These are phyloP conservation scores for Diaporthe citri DNA, from an alignment of 2,329 filamentous ascomycete genomes.

Conservation along the genomic window DNA sequence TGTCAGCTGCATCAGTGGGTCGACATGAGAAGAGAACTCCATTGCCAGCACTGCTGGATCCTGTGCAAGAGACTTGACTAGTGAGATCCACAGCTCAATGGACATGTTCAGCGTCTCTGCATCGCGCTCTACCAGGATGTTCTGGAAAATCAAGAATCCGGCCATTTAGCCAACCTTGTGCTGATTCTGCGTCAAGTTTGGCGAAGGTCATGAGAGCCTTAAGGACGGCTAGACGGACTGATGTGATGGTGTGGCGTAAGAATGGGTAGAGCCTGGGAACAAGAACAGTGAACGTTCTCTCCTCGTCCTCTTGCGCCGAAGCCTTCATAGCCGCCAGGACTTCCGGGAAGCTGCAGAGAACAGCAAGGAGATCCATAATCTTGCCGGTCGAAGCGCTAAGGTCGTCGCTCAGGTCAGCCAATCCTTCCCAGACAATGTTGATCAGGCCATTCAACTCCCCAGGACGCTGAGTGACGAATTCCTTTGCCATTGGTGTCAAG, in stretches of 20 bases:
- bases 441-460: slow-evolving; percentile 84
- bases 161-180: slow-evolving; percentile 92
- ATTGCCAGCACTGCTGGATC: slow-evolving; percentile 74
- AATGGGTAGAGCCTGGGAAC: slow-evolving; percentile 97
- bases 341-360: slow-evolving; percentile 92
- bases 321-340: slow-evolving; percentile 94
- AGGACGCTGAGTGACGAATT: slow-evolving; percentile 89
- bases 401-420: slow-evolving; percentile 97
- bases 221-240: slow-evolving; percentile 91
- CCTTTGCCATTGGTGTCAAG: slow-evolving; percentile 93
- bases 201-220: slow-evolving; percentile 95
- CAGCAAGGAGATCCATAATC: slow-evolving; percentile 98
- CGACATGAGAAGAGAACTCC: slow-evolving; percentile 81
- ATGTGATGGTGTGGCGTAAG: slow-evolving; percentile 95
- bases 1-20: slow-evolving; percentile 85
- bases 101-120: slow-evolving; percentile 85
- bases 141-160: slow-evolving; percentile 95
- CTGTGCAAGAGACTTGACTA: slow-evolving; percentile 77
- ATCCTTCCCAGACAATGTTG: slow-evolving; percentile 96
- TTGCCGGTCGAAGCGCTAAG: slow-evolving; percentile 96
- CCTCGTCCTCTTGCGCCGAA: slow-evolving; percentile 84
- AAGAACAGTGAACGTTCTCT: slow-evolving; percentile 90
- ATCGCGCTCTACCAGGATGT: slow-evolving; percentile 92
- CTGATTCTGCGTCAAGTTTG: slow-evolving; percentile 82
- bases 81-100: slow-evolving; percentile 85